phyloP scores from a whole-genome alignment of 345 rosid species.

The Erucastrum elatum region DNA sequence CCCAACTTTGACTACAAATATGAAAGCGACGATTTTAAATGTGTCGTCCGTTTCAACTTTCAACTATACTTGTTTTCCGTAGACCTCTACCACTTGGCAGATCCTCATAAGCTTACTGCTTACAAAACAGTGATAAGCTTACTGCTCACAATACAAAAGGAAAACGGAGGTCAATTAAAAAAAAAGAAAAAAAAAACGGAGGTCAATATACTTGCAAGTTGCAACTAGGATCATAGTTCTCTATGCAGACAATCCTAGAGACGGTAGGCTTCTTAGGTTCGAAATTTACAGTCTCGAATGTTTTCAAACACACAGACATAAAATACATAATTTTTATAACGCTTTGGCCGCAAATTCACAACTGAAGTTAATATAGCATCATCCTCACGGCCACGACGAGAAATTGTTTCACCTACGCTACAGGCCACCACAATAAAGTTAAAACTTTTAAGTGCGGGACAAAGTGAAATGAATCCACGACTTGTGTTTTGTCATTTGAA shows the following conservation, averaged over 20 bases:
- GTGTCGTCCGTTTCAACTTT: conserved; percentile 15
- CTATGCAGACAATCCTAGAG: not conserved
- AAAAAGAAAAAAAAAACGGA: not conserved
- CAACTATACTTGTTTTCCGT: not conserved
- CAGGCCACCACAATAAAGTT: conserved; percentile 2
- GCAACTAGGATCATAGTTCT: not conserved
- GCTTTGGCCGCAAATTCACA: not conserved
- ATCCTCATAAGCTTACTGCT: not conserved
- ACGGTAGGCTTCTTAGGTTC: not conserved
- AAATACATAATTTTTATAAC: not conserved
- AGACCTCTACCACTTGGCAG: conserved; percentile 1
- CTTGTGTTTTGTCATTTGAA: conserved; percentile 5
- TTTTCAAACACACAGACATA: not conserved
- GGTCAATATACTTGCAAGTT: not conserved
- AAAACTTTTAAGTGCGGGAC: conserved; percentile 1
- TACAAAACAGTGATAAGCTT: not conserved
- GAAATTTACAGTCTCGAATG: not conserved
- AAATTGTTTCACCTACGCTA: conserved; percentile 1
- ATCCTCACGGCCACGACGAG: not conserved
- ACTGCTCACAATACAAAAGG: too few relatives aligned
- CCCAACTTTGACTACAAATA: conserved; percentile 32
- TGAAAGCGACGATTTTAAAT: conserved; percentile 30
- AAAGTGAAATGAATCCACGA: not conserved
- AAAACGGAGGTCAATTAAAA: not conserved
- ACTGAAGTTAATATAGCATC: not conserved